A percentile compares a stretch with the other conserved stretches of the same genome.
Conservation (phyloP, 2,329 filamentous ascomycete species). For the Cordyceps tenuipes region DNA sequence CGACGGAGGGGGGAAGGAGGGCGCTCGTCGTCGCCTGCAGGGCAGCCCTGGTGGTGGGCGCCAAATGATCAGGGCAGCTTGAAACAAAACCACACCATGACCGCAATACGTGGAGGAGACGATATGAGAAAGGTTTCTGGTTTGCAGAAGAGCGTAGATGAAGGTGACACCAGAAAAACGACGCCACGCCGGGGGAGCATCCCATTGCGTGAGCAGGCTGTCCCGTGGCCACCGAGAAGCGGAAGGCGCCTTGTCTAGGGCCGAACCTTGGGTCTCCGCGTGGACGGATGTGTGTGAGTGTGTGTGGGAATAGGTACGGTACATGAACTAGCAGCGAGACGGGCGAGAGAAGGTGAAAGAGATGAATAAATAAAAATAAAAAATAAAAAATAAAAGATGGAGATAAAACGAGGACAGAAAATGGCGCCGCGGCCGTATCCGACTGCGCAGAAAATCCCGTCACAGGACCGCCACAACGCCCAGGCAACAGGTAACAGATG, state of each 20-base stretch:
- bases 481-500: no score
- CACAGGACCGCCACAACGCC: background rate
- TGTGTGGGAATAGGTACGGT: background rate
- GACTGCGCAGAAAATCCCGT: background rate
- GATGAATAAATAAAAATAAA: background rate
- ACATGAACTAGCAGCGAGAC: background rate
- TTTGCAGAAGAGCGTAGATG: background rate
- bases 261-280: background rate
- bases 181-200: background rate
- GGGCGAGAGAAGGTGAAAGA: background rate
- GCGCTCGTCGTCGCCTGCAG: background rate
- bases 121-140: background rate
- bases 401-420: background rate
- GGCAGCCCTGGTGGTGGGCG: background rate
- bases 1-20: background rate
- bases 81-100: background rate
- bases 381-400: background rate
- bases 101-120: background rate
- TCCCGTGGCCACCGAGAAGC: background rate
- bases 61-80: background rate
- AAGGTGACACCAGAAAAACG: background rate
- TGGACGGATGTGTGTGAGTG: background rate
- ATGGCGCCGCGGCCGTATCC: background rate
- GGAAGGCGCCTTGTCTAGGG: background rate
- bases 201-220: background rate